Base-by-base conservation (phyloP, 2,329 filamentous ascomycete genomes). In the Colletotrichum musicola region DNA sequence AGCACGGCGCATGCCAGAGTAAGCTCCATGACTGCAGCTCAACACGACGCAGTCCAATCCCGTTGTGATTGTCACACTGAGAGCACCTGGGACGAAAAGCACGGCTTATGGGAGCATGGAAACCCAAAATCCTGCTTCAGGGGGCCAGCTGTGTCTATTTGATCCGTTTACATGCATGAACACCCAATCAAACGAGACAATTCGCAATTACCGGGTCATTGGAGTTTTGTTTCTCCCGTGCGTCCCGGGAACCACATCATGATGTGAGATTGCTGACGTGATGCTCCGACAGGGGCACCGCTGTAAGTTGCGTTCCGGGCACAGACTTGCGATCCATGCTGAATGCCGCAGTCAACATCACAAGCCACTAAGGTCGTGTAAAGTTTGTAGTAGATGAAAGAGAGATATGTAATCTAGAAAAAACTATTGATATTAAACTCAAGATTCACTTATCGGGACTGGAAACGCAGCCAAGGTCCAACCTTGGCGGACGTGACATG, bases 261-360 rank as follows among this genome's bases (percentile, higher is more conserved):
- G 47, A 64, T 44, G 55, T 60, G 62, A 60, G 62, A 47, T 40
- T 9, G 55, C 47, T 65, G 55, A 65, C 55, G 55, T 65, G 55
- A 65, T 47, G 47, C 6, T 60, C 5, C 20, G 22, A 47, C 49
- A 47, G 38, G 62, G 62, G 13, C 5, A 64, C 35, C 44, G 42
- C n/a, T 14, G 62, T 42, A 51, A n/a, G 40, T 6, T 25, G 13
- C n/a, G 30, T 14, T 22, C 12, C 22, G 2, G 22, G 6, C 40
- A 14, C 40, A 42, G 40, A 6, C 6, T 14, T n/a, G 16, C 40
- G 10, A 7, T 42, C 40, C 40, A 42, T 42, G 12, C 10, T 42
- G 13, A 6, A 14, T 10, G 10, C 10, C 40, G 4, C 40, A 42
- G 40, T 35, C 10, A 10, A 35, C 30, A 10, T 25, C 22, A 10